Evolutionary conservation across 2,329 filamentous ascomycete species (phyloP).

Genomic region (Venturia pyrina): DNA sequence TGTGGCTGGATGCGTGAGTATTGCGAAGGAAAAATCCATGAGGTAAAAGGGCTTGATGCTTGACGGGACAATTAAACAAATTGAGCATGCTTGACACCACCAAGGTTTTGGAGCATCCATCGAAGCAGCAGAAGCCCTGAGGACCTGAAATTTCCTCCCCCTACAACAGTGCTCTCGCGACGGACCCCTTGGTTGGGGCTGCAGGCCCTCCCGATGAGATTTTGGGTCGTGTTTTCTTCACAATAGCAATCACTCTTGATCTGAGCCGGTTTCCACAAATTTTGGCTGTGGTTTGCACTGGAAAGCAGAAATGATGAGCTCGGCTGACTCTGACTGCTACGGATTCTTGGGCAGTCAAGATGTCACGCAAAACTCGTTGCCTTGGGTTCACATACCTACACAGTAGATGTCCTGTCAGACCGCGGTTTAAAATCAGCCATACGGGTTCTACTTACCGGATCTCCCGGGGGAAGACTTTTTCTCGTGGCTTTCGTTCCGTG

Average conservation of each 20-base stretch:
- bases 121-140: no score
- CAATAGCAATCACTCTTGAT: background rate
- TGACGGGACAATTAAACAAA: no score
- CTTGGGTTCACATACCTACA: background rate
- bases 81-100: no score
- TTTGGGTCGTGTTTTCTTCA: background rate
- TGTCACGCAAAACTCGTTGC: background rate
- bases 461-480: no score
- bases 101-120: no score
- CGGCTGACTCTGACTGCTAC: background rate
- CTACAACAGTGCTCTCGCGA: background rate
- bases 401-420: no score
- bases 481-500: no score
- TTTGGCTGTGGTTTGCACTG: background rate
- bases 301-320: background rate
- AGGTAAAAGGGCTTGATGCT: no score
- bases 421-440: no score
- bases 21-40: no score
- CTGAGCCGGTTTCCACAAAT: background rate
- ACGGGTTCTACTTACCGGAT: no score
- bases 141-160: background rate
- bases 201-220: background rate
- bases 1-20: no score
- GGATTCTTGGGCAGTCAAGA: background rate
- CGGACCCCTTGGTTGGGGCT: background rate